Conservation (phyloP, 163 green algal species). For the Trebouxia gelatinosa region DNA sequence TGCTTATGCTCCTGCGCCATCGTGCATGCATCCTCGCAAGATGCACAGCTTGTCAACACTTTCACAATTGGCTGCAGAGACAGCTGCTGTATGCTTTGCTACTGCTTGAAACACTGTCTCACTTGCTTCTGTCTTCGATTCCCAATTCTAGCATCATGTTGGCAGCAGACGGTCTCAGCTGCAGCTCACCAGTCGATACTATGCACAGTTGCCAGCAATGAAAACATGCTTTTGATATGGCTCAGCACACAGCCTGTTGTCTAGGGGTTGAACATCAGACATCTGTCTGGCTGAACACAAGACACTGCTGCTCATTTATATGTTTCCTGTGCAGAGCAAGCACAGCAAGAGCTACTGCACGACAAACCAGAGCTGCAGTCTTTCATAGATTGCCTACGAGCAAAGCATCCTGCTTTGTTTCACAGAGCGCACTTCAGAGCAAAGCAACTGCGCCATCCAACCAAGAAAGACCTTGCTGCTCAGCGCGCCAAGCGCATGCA, state of each 20-base stretch:
- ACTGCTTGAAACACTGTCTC: too few species aligned
- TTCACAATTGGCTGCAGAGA: too few species aligned
- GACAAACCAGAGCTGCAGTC: neutral
- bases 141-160: too few species aligned
- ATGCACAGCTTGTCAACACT: too few species aligned
- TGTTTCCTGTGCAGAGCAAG: slow-evolving; percentile 5
- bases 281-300: too few species aligned
- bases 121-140: too few species aligned
- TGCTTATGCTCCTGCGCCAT: too few species aligned
- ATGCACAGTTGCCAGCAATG: neutral
- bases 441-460: neutral
- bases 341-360: slow-evolving; percentile 3
- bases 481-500: neutral
- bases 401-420: neutral
- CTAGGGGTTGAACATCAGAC: neutral
- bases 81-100: too few species aligned
- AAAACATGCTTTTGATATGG: neutral
- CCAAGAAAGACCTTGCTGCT: neutral
- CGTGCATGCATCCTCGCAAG: too few species aligned
- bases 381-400: neutral
- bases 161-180: too few species aligned
- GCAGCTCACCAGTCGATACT: neutral
- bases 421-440: neutral
- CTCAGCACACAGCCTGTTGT: neutral
- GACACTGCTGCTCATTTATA: too few species aligned